phyloP scores from a whole-genome alignment of 2,329 filamentous ascomycete species.

The Colletotrichum godetiae region DNA sequence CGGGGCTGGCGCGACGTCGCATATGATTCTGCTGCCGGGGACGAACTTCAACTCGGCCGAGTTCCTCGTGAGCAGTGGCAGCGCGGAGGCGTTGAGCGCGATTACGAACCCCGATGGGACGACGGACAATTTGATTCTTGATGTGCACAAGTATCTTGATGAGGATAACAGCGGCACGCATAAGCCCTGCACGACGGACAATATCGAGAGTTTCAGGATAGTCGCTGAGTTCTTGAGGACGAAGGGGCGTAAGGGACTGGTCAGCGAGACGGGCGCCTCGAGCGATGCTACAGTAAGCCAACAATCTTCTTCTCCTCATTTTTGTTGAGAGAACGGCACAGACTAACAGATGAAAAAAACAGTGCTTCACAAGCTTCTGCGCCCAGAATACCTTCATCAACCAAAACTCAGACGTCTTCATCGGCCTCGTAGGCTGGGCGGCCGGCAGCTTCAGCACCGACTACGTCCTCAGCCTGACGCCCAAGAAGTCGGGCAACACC shows the following conservation, averaged over 20 bases:
- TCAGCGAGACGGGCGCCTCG: constrained; percentile 65
- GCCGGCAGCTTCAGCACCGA: constrained; percentile 55
- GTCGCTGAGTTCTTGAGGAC: constrained; percentile 59
- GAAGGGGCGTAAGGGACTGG: constrained; percentile 59
- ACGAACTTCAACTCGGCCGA: constrained; percentile 67
- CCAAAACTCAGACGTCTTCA: constrained; percentile 58
- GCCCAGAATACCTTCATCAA: constrained; percentile 59
- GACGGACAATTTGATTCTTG: constrained; percentile 67
- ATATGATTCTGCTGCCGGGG: constrained; percentile 74
- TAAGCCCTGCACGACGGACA: constrained; percentile 63
- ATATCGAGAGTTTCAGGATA: constrained; percentile 58
- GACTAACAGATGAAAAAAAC: constrained; percentile 14
- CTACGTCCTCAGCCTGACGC: constrained; percentile 58
- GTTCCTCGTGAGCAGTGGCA: constrained; percentile 59
- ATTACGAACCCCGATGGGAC: constrained; percentile 70
- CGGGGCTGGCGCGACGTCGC: constrained; percentile 68
- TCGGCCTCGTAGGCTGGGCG: constrained; percentile 59
- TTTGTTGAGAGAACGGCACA: not conserved
- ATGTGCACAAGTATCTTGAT: constrained; percentile 72
- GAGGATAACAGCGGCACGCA: constrained; percentile 66
- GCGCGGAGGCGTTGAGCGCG: constrained; percentile 60
- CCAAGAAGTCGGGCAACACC: constrained; percentile 44
- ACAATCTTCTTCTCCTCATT: not conserved
- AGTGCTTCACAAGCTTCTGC: constrained; percentile 58
- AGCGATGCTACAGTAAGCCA: constrained; percentile 51